These are phyloP conservation scores for Fistulinella prunicolor DNA, from an alignment of 768 basidiomycete genomes.

Conservation along the genomic window DNA sequence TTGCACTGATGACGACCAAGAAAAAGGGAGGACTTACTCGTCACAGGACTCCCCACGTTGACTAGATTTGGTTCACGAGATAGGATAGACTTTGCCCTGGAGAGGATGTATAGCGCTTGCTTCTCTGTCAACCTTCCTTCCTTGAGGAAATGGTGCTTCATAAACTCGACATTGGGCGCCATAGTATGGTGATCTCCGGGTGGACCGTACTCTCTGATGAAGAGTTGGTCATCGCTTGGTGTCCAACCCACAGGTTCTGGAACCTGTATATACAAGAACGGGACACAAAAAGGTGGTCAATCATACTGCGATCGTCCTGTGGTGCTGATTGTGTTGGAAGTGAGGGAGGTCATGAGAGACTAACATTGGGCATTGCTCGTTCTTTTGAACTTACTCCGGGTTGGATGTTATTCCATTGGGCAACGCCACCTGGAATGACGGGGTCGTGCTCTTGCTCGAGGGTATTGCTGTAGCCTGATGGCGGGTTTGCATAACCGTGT, in stretches of 20 bases:
- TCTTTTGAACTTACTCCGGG: conserved; percentile 25
- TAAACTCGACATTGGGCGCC: conserved; percentile 72
- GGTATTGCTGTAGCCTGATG: conserved; percentile 3
- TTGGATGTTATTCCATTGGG: conserved; percentile 20
- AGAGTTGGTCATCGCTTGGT: conserved; percentile 77
- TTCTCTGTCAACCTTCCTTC: conserved; percentile 82
- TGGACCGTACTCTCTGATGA: conserved; percentile 44
- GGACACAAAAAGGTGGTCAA: conserved; percentile 25
- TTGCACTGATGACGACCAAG: conserved; percentile 1
- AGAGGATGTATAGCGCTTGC: conserved; percentile 82
- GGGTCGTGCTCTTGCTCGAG: conserved; percentile 32
- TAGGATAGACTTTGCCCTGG: conserved; percentile 63
- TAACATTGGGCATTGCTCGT: conserved; percentile 32
- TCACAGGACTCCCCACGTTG: conserved; percentile 83
- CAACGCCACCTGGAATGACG: conserved; percentile 22
- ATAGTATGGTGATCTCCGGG: conserved; percentile 34
- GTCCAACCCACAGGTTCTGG: conserved; percentile 59
- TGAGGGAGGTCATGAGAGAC: conserved; percentile 22
- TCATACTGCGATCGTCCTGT: conserved; percentile 22
- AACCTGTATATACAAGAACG: conserved; percentile 46
- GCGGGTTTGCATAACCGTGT: conserved; percentile 14
- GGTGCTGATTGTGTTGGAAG: conserved; percentile 9
- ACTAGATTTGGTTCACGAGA: conserved; percentile 82
- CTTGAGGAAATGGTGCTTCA: conserved; percentile 86
- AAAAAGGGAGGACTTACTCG: conserved; percentile 56